These are phyloP conservation scores for Sordariomycetes sp. DNA, from an alignment of 2,329 filamentous ascomycete genomes.

Conservation along the genomic window DNA sequence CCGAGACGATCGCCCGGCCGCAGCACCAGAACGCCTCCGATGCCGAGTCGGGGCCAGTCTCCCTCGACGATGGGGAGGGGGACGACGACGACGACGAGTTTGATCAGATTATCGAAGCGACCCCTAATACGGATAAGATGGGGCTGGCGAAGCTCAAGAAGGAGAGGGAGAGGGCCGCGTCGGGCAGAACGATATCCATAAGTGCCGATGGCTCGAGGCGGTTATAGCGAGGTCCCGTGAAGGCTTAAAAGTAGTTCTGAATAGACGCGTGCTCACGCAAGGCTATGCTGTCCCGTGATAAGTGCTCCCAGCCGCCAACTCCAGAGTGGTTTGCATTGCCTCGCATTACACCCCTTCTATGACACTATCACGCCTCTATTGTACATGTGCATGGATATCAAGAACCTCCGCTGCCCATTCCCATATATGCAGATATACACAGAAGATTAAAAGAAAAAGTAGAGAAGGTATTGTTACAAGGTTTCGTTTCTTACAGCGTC, in stretches of 20 bases:
- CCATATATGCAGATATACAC: background rate
- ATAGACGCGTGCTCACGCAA: background rate
- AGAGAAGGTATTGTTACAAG: background rate
- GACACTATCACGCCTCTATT: background rate
- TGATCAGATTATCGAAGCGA: conserved; percentile 85
- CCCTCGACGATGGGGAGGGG: conserved; percentile 34
- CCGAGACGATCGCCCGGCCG: conserved; percentile 49
- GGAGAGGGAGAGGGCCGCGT: conserved; percentile 32
- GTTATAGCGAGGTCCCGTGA: background rate
- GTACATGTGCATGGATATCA: background rate
- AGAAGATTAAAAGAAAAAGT: background rate
- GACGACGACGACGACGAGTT: conserved; percentile 65
- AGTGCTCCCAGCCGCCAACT: background rate
- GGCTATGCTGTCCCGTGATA: background rate
- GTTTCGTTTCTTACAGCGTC: conserved; percentile 22
- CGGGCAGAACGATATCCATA: conserved; percentile 36
- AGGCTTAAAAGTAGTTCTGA: background rate
- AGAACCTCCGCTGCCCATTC: background rate
- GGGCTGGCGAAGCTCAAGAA: conserved; percentile 48
- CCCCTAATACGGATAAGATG: conserved; percentile 74
- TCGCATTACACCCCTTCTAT: background rate
- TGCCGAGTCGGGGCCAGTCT: conserved; percentile 21
- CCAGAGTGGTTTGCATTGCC: background rate
- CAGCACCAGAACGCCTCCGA: conserved; percentile 32
- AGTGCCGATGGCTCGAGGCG: conserved; percentile 23